A percentile compares a stretch with the other conserved stretches of the same genome.
Evolutionary conservation across 805 yeast genomes (phyloP).

Genomic region (Brettanomyces nanus): DNA sequence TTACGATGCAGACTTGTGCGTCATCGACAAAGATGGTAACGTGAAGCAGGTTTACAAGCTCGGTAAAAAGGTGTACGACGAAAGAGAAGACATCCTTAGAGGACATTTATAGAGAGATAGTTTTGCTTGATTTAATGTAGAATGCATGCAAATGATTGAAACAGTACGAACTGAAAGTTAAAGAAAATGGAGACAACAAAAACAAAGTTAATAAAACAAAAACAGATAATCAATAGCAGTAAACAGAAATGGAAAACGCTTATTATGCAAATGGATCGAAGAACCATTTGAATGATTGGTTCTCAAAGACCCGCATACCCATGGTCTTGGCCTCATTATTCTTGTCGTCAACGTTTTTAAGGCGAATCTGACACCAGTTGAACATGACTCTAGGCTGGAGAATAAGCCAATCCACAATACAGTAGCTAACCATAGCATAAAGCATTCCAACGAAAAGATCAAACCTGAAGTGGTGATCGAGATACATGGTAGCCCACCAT

Average conservation of each 20-base stretch:
- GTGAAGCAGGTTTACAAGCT: conserved; percentile 44
- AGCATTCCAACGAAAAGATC: conserved; percentile 49
- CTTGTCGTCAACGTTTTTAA: conserved; percentile 19
- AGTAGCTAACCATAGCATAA: conserved; percentile 40
- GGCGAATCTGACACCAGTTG: conserved; percentile 23
- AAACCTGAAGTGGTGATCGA: conserved; percentile 65
- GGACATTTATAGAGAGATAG: not conserved
- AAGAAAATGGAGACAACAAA: no score
- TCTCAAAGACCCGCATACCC: conserved; percentile 59
- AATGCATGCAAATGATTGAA: no score
- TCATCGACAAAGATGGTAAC: conserved; percentile 34
- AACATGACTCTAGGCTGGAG: not conserved
- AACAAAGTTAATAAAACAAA: no score
- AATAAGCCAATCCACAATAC: conserved; percentile 23
- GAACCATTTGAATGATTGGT: conserved; percentile 37
- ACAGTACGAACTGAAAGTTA: no score
- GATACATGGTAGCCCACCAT: conserved; percentile 71
- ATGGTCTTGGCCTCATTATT: conserved; percentile 35
- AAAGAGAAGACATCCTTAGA: not conserved
- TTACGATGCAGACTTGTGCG: conserved; percentile 49
- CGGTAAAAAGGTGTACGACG: conserved; percentile 25
- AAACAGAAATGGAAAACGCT: no score
- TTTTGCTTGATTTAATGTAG: no score
- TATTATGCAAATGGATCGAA: conserved; percentile 39
- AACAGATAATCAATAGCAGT: no score